These are phyloP conservation scores for Cornus florida DNA, from an alignment of 148 eudicot genomes.

Conservation along the genomic window DNA sequence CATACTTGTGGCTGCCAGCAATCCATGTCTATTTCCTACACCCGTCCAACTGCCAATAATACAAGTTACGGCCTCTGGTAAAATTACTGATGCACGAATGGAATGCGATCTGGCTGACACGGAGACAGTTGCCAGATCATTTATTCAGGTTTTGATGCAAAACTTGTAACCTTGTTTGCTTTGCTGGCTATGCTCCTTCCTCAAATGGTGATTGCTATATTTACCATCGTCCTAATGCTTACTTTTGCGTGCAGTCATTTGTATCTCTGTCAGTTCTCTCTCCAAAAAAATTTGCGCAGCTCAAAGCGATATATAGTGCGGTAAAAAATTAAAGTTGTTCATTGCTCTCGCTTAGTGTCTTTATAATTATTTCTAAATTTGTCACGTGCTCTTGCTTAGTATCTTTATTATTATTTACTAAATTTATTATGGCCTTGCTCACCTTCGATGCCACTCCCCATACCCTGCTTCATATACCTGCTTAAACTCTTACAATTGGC, in stretches of 20 bases:
- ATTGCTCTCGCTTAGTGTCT: neutral
- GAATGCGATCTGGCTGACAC: neutral
- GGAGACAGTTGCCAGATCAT: slow-evolving; percentile 5
- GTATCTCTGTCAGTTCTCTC: slow-evolving; percentile 23
- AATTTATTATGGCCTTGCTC: neutral
- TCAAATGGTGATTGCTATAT: neutral
- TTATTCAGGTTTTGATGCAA: slow-evolving; percentile 8
- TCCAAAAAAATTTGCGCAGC: slow-evolving; percentile 6
- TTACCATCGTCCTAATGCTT: neutral
- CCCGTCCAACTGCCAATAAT: slow-evolving; percentile 2
- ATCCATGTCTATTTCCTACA: neutral
- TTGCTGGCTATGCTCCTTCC: neutral
- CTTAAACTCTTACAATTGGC: neutral
- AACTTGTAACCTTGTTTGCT: neutral
- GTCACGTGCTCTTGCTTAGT: neutral
- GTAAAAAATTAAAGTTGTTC: slow-evolving; percentile 9
- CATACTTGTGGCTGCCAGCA: slow-evolving; percentile 21
- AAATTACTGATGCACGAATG: neutral
- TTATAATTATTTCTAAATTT: neutral
- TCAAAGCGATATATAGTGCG: slow-evolving; percentile 14
- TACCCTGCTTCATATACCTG: neutral
- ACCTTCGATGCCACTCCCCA: neutral
- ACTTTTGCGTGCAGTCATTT: slow-evolving; percentile 14
- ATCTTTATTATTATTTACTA: neutral
- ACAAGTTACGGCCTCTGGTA: neutral